Conservation (phyloP, 2,329 filamentous ascomycete species). For the Zymoseptoria passerinii region DNA sequence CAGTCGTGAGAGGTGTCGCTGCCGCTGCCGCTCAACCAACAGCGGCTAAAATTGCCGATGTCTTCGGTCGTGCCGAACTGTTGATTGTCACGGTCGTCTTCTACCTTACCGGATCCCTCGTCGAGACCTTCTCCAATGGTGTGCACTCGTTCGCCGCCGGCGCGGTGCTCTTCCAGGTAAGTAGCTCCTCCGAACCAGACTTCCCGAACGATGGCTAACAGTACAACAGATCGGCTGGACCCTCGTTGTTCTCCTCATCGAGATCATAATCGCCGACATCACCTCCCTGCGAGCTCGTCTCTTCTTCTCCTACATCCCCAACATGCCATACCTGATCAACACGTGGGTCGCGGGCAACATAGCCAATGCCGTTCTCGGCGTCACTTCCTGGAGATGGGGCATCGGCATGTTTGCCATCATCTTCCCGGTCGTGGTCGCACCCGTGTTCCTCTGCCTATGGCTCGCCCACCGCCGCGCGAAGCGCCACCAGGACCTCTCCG, state of each 20-base stretch:
- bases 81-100: conserved; percentile 49
- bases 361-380: conserved; percentile 41
- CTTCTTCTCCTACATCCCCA: conserved; percentile 58
- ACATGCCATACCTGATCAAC: conserved; percentile 51
- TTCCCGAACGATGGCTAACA: background rate
- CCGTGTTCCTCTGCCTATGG: conserved; percentile 46
- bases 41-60: conserved; percentile 52
- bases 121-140: conserved; percentile 37
- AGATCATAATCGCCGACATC: conserved; percentile 57
- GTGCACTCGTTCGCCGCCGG: conserved; percentile 52
- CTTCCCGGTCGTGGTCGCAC: conserved; percentile 48
- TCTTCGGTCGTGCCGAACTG: conserved; percentile 53
- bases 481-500: conserved; percentile 41
- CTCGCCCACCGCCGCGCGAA: conserved; percentile 47
- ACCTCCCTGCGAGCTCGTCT: conserved; percentile 56
- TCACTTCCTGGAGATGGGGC: conserved; percentile 53
- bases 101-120: conserved; percentile 49
- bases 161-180: conserved; percentile 48
- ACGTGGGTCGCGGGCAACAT: conserved; percentile 57
- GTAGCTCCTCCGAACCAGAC: background rate
- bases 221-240: conserved; percentile 49
- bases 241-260: conserved; percentile 51
- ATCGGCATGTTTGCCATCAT: conserved; percentile 58
- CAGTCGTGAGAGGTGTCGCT: conserved; percentile 51
- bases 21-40: conserved; percentile 48